Evolutionary conservation across 1,284 basidiomycete genomes (phyloP), one percentile per base, ranked within the genome.

Genomic region (Irpex sp.): DNA sequence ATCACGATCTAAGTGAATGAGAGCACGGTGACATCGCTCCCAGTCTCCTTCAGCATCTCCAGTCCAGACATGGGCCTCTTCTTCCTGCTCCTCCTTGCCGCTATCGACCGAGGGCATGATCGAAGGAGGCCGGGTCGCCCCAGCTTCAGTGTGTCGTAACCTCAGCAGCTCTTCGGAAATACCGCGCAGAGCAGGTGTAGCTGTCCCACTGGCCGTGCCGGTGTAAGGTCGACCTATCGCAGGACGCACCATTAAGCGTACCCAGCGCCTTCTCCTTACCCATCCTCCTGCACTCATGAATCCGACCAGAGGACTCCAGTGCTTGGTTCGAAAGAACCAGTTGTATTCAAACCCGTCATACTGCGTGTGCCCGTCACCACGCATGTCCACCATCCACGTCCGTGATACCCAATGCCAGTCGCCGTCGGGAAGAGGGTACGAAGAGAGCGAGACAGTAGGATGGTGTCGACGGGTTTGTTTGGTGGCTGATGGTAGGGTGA

Each of bases 351-450:
- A 93, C 47, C 91, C 91, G 68, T 93, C 91, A 67, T 89, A 82
- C 68, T 91, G 88, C 4, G 92, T 87, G 68, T 87, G 82, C 57
- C 89, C 89, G 66, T 89, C 85, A 19, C 85, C 82, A 47, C 88
- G 87, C 91, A 93, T 93, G 76, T 93, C 92, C 63, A 93, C 85
- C 89, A 93, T 90, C 91, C 91, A 93, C 5, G 82, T 75, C 39
- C 82, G 81, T 43, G 89, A 91, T 2, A 92, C 85, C 91, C 91
- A 93, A 53, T 76, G 81, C 92, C 92, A 93, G 9, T 81, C 84
- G 26, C 89, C 90, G 68, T 92, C 89, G 0, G 91, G 92, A 26
- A 93, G 81, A n/a, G 89, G 88, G 68, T 89, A 93, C 58, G 83
- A 82, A 3, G 75, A 72, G 5, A 91, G 79, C 7, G 86, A 81